Evolutionary conservation across 768 basidiomycete genomes (phyloP).

Genomic region (Mycena amicta): DNA sequence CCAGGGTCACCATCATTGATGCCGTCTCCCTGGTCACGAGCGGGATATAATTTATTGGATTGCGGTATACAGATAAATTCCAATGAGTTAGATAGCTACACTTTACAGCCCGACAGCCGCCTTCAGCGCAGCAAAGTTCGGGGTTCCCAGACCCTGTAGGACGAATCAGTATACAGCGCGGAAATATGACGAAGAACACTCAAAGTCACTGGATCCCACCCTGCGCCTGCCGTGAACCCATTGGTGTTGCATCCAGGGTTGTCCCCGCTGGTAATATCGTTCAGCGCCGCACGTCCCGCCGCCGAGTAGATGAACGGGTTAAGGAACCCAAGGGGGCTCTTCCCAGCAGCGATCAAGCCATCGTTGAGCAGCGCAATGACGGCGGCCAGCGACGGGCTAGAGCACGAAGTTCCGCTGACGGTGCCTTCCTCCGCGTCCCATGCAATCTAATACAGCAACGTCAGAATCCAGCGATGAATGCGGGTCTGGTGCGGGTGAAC

Average conservation of each 20-base stretch:
- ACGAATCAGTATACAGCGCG: too few species aligned
- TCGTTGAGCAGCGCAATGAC: conserved; percentile 49
- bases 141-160: background rate
- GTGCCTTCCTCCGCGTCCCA: background rate
- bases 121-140: background rate
- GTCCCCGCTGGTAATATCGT: conserved; percentile 42
- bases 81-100: too few species aligned
- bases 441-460: too few species aligned
- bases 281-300: conserved; percentile 28
- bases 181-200: too few species aligned
- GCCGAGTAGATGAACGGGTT: conserved; percentile 33
- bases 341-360: conserved; percentile 33
- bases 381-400: conserved; percentile 45
- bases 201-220: background rate
- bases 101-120: background rate
- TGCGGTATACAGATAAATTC: too few species aligned
- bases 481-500: too few species aligned
- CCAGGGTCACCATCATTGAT: too few species aligned
- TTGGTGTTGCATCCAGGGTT: conserved; percentile 42
- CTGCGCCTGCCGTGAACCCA: background rate
- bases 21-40: too few species aligned
- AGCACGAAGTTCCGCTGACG: conserved; percentile 44
- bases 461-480: too few species aligned
- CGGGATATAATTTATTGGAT: too few species aligned
- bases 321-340: conserved; percentile 37